Conservation (phyloP, 2,329 filamentous ascomycete genomes). For the Didymella keratinophila region DNA sequence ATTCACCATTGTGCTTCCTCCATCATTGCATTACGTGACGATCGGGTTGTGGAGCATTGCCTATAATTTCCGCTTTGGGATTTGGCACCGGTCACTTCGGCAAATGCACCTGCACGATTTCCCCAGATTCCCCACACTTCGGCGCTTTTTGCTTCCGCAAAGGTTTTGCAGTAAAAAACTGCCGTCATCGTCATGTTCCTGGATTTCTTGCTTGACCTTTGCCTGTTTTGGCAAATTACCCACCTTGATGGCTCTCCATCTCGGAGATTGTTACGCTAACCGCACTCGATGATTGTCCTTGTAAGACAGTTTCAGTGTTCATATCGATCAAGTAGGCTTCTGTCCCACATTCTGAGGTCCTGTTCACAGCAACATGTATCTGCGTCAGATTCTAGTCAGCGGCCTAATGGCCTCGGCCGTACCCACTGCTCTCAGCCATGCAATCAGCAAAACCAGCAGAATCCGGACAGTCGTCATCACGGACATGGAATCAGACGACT, state of each 20-base stretch:
- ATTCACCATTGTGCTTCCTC: no score
- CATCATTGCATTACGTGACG: not conserved
- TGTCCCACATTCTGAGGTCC: not conserved
- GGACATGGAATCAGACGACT: not conserved
- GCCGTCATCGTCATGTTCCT: not conserved
- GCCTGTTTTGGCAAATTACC: not conserved
- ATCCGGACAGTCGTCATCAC: not conserved
- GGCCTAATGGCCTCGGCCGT: not conserved
- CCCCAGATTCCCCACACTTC: slow-evolving; percentile 4
- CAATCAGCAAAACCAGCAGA: not conserved
- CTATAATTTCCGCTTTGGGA: not conserved
- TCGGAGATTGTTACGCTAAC: not conserved
- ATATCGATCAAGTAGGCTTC: not conserved
- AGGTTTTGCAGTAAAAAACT: not conserved
- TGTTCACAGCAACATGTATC: not conserved
- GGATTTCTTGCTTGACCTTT: not conserved
- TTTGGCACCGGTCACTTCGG: no score
- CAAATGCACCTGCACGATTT: not conserved
- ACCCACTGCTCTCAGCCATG: not conserved
- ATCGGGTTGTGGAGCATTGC: not conserved
- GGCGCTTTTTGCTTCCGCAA: not conserved
- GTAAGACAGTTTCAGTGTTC: not conserved
- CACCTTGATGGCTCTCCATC: not conserved
- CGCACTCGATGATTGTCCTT: not conserved
- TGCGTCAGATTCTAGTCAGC: not conserved